Evolutionary conservation across 306 rosid species (phyloP), one percentile per base, ranked within the genome.

Genomic region (Quercus variabilis): DNA sequence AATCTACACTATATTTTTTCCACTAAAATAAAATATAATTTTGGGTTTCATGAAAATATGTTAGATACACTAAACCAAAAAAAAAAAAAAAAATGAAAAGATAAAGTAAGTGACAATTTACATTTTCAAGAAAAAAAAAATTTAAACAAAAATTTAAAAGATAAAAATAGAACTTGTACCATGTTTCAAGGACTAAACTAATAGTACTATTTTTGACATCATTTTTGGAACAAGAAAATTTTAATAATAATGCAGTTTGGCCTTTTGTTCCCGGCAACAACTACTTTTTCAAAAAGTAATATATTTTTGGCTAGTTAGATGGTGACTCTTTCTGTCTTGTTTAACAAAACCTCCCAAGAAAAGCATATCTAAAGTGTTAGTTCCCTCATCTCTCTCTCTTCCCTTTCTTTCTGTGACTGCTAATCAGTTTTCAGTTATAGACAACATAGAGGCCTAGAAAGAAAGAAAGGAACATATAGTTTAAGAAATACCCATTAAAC

Each of bases 311-410:
- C 38, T n/a, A 67, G 62, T 73, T 31, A 14, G 75, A 74, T 68
- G 63, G 75, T 20, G 74, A 67, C 70, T 75, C 71, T 28, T 26
- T 80, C 75, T 57, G 75, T 67, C 79, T 67, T 74, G 70, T 19
- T 80, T 35, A 65, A 52, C 79, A 67, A 67, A 67, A 65, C 54
- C 68, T 67, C 71, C 59, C 69, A 74, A 64, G 60, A 74, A 65
- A 80, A 55, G 70, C 83, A 67, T 30, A 65, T 80, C 78, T n/a
- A 6, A 19, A 51, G 55, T 25, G 28, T 28, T 38, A 19, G 69
- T 51, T 59, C n/a, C 26, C 33, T n/a, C 69, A 14, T 75, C 30
- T 60, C 56, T 75, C 1, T 75, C 1, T 59, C 4, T 46, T 14
- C 57, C n/a, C 38, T 14, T 71, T 18, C 76, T 18, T 58, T 76